These are phyloP conservation scores for Isatis tinctoria DNA, from an alignment of 345 rosid genomes.

Conservation along the genomic window DNA sequence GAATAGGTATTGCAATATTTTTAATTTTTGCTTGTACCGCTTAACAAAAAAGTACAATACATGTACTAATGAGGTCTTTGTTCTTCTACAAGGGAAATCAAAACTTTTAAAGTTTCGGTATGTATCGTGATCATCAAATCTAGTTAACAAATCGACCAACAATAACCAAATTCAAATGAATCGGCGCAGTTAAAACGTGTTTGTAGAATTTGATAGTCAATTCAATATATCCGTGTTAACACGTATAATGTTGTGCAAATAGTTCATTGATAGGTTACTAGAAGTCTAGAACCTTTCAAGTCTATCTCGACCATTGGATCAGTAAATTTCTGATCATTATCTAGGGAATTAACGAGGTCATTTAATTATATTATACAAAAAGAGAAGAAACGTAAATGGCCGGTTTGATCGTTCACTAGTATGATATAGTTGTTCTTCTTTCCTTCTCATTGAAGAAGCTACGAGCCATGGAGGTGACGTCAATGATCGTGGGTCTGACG, in stretches of 20 bases:
- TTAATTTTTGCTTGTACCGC: background rate
- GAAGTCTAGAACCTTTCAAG: no score
- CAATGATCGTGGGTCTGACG: slow-evolving; percentile 1
- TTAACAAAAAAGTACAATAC: background rate
- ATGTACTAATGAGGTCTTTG: background rate
- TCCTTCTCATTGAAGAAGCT: background rate
- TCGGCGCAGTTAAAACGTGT: background rate
- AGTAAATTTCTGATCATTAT: background rate
- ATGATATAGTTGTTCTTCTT: no score
- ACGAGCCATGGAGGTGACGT: background rate
- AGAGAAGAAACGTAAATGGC: background rate
- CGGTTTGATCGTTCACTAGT: background rate
- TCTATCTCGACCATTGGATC: background rate
- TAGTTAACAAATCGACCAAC: background rate
- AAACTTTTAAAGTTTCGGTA: no score
- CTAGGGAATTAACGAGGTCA: background rate
- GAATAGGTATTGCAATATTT: no score
- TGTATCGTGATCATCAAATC: background rate
- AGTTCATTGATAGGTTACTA: background rate
- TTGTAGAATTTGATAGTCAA: background rate
- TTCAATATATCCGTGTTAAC: background rate
- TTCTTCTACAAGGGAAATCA: background rate
- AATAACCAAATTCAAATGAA: background rate
- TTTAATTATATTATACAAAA: no score
- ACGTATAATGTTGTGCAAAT: background rate